Percentiles rank a stretch among this genome's conserved stretches.
Conservation (phyloP, 73 alveolate species). For the Stentor coeruleus region DNA sequence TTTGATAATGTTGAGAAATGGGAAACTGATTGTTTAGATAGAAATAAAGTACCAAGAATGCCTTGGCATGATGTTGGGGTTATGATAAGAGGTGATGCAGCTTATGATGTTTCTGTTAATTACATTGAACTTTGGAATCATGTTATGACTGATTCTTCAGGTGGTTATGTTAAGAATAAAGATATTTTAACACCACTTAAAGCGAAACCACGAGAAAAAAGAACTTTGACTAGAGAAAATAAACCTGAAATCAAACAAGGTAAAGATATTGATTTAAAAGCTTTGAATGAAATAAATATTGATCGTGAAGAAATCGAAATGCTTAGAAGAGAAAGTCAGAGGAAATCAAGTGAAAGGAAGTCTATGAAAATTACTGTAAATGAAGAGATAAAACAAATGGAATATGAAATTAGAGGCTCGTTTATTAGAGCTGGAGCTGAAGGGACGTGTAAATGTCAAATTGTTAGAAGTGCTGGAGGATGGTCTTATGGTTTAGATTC, state of each 20-base stretch:
- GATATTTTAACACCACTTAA: constrained; percentile 9
- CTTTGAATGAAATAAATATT: too few species aligned
- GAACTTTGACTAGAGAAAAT: too few species aligned
- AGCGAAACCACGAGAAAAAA: neutral
- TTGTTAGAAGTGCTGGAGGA: constrained; percentile 76
- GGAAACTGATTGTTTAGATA: constrained; percentile 49
- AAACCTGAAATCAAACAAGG: too few species aligned
- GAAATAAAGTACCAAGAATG: constrained; percentile 71
- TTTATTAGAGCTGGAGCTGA: too few species aligned
- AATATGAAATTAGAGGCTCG: too few species aligned
- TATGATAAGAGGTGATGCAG: constrained; percentile 80
- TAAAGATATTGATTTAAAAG: too few species aligned
- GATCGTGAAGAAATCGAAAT: too few species aligned
- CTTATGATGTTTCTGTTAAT: constrained; percentile 82
- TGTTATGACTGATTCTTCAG: constrained; percentile 68
- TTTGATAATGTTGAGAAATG: constrained; percentile 59
- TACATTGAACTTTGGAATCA: constrained; percentile 88
- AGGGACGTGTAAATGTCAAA: constrained; percentile 49
- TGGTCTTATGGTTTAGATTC: constrained; percentile 88
- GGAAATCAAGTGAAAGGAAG: too few species aligned
- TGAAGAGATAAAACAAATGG: too few species aligned
- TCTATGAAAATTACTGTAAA: too few species aligned
- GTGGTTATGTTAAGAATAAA: constrained; percentile 30
- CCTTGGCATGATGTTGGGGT: constrained; percentile 95
- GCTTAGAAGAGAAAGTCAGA: too few species aligned